Evolutionary conservation across 139 green algal genomes (phyloP).

Genomic region (Picochlorum sp.): DNA sequence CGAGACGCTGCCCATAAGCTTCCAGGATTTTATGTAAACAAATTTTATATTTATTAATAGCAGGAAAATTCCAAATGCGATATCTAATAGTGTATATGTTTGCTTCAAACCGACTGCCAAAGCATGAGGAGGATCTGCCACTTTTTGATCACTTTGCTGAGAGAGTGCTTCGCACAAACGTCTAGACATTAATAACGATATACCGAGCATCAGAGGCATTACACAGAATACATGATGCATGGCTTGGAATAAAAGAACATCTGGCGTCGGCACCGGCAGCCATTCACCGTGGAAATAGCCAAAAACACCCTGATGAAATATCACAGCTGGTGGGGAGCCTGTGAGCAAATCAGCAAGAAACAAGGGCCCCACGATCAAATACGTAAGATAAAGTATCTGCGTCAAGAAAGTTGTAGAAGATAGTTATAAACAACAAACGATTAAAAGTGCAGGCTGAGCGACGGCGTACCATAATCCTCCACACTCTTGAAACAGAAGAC

Average conservation of each 20-base stretch:
- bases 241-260: conserved; percentile 20
- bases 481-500: too few species aligned
- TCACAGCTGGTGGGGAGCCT: conserved; percentile 1
- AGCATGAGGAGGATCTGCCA: background rate
- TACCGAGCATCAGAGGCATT: conserved; percentile 33
- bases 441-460: too few species aligned
- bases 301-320: conserved; percentile 21
- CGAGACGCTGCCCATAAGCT: conserved; percentile 1
- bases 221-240: conserved; percentile 14
- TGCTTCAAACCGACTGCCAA: background rate
- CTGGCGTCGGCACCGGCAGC: conserved; percentile 6
- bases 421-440: background rate
- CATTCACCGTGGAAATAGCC: background rate
- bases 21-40: conserved; percentile 1
- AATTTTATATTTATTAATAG: background rate
- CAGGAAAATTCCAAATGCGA: background rate
- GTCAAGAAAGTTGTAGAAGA: background rate
- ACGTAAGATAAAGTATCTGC: conserved; percentile 11
- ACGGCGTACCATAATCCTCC: too few species aligned
- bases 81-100: background rate
- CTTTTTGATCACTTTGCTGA: background rate
- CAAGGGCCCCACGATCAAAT: conserved; percentile 30
- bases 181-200: too few species aligned
- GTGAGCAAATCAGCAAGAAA: conserved; percentile 16
- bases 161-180: too few species aligned